These are phyloP conservation scores for Eucalyptus victrix DNA, from an alignment of 345 rosid species.

Conservation along the genomic window DNA sequence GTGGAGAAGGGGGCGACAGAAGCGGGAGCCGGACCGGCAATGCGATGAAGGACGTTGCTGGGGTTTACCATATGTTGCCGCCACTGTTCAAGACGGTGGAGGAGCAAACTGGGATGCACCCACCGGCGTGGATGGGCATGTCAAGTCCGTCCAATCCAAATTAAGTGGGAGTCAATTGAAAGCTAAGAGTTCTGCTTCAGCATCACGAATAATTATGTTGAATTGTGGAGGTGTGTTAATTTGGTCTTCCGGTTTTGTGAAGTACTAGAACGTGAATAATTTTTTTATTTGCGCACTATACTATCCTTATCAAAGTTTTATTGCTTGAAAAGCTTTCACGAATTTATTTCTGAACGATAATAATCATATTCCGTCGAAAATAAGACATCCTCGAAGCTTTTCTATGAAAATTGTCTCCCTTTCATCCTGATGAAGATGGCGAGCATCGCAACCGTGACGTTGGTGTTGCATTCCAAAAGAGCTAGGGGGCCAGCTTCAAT, in stretches of 20 bases:
- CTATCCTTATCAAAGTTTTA: neutral
- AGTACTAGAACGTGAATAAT: neutral
- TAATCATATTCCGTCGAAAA: neutral
- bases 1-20: neutral
- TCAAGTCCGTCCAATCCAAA: neutral
- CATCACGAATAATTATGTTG: neutral
- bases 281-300: neutral
- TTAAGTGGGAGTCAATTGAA: neutral
- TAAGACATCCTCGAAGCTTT: neutral
- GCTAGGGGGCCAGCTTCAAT: neutral
- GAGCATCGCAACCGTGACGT: neutral
- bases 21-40: neutral
- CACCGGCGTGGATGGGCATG: conserved; percentile 57
- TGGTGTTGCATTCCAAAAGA: neutral
- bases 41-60: conserved; percentile 62
- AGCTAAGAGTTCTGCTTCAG: neutral
- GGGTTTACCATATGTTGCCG: conserved; percentile 57
- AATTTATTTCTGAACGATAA: neutral
- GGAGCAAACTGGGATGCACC: conserved; percentile 73
- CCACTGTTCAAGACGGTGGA: conserved; percentile 67
- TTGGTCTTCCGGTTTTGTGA: neutral
- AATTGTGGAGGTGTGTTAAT: neutral
- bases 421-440: neutral
- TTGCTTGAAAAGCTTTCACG: neutral
- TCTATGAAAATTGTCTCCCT: neutral